Evolutionary conservation across 164 flowering plant genomes (phyloP).

Genomic region (Brasenia schreberi): DNA sequence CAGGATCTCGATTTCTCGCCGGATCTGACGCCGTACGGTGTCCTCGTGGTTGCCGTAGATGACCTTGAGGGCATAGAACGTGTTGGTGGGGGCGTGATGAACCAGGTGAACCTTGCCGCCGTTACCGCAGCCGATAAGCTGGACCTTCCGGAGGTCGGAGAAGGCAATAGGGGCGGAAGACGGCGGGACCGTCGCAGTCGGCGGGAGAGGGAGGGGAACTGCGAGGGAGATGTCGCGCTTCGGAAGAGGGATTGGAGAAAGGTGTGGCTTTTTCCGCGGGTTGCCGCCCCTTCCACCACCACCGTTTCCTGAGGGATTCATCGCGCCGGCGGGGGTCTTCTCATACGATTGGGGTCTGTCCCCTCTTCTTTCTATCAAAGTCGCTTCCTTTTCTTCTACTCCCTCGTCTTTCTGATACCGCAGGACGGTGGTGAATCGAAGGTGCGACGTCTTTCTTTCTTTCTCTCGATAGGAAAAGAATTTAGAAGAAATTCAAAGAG

Average conservation of each 20-base stretch:
- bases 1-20: conserved; percentile 76
- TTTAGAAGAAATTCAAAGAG: background rate
- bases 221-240: conserved; percentile 53
- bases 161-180: conserved; percentile 4
- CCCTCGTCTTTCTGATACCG: background rate
- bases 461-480: background rate
- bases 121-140: conserved; percentile 63
- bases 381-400: background rate
- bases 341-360: background rate
- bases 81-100: conserved; percentile 37
- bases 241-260: conserved; percentile 57
- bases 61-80: conserved; percentile 64
- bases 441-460: background rate
- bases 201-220: conserved; percentile 31
- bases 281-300: conserved; percentile 7
- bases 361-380: background rate
- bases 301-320: conserved; percentile 9
- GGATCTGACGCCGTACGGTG: conserved; percentile 66
- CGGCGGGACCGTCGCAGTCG: conserved; percentile 3
- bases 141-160: conserved; percentile 48
- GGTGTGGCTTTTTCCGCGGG: conserved; percentile 40
- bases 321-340: conserved; percentile 16
- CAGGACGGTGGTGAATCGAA: too few relatives aligned
- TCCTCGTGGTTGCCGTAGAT: conserved; percentile 83
- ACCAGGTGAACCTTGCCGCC: conserved; percentile 92